Conservation (phyloP, 257 asterid genomes). For the Solanum rostratum region DNA sequence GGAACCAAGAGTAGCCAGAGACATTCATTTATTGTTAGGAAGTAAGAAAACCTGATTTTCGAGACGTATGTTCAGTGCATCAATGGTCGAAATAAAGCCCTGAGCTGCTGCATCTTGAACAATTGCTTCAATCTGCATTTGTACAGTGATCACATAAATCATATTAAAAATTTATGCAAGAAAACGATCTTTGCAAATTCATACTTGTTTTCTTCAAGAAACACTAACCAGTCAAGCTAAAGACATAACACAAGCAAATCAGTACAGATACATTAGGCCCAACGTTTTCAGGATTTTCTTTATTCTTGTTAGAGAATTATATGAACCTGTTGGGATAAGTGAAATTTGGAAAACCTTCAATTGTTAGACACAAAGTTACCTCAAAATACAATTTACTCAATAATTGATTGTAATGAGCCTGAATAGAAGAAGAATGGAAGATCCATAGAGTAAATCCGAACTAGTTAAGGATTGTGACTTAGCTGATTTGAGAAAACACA, state of each 20-base stretch:
- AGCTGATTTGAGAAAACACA: background rate
- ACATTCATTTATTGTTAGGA: background rate
- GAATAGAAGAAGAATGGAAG: background rate
- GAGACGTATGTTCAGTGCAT: conserved; percentile 50
- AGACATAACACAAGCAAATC: background rate
- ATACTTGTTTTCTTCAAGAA: background rate
- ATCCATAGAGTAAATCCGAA: background rate
- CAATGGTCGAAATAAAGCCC: conserved; percentile 58
- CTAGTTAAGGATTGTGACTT: background rate
- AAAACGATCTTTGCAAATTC: background rate
- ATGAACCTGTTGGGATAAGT: background rate
- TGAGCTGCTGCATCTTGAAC: conserved; percentile 62
- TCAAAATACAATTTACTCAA: background rate
- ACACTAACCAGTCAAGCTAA: background rate
- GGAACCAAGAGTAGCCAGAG: background rate
- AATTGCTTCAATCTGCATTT: conserved; percentile 67
- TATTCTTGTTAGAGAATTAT: background rate
- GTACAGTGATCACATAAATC: background rate
- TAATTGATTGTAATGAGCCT: background rate
- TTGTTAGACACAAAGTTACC: background rate
- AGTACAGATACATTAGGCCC: background rate
- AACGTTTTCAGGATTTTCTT: background rate
- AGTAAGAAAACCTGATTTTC: conserved; percentile 50
- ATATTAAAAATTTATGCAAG: background rate
- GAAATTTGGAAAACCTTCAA: background rate